Evolutionary conservation across 371 early-diverging fungal genomes (phyloP), one percentile per base, ranked within the genome.

Genomic region (Actinomortierella ambigua): DNA sequence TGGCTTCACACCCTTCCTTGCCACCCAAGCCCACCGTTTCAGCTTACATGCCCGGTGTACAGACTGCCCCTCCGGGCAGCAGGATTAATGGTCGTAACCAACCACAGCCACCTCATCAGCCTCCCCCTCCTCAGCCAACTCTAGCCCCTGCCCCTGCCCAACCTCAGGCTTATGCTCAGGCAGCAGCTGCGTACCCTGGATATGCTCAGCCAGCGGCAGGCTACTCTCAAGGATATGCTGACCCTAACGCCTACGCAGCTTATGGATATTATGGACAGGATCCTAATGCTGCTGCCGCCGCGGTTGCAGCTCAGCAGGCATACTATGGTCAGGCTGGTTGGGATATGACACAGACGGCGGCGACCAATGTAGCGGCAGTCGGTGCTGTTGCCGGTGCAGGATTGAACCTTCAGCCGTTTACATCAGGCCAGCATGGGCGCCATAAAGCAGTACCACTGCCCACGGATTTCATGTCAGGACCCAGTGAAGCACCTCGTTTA

Each of bases 381-480:
- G 24, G 53, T 22, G 57, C 57, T 4, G 54, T 53, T n/a, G 55
- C 51, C 23, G 57, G 50, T 27, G 57, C 62, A 3, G 59, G 55
- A 26, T 50, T 61, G 26, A 60, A 61, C 4, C 54, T 65, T 7
- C 46, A 62, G 23, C 68, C 77, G 3, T 82, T 82, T 46, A 60
- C 57, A 9, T 69, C 77, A 20, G 57, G 59, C 27, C 79, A 82
- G 22, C 76, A 59, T 3, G 82, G 82, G 5, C 68, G 82, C 13
- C 82, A 82, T 52, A 73, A 65, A 34, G 77, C 80, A 14, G 77
- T 82, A 23, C 82, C 82, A 22, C 53, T 82, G 56, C 82, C 82
- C 9, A 82, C 80, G 56, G 82, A 82, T 58, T 82, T 82, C 43
- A 79, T 82, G 82, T 64, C 80, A 2, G 82, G 82, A 11, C 80